A percentile compares a stretch with the other conserved stretches of the same genome.
phyloP scores from a whole-genome alignment of 2,329 filamentous ascomycete genomes.

The Neurospora crassa region DNA sequence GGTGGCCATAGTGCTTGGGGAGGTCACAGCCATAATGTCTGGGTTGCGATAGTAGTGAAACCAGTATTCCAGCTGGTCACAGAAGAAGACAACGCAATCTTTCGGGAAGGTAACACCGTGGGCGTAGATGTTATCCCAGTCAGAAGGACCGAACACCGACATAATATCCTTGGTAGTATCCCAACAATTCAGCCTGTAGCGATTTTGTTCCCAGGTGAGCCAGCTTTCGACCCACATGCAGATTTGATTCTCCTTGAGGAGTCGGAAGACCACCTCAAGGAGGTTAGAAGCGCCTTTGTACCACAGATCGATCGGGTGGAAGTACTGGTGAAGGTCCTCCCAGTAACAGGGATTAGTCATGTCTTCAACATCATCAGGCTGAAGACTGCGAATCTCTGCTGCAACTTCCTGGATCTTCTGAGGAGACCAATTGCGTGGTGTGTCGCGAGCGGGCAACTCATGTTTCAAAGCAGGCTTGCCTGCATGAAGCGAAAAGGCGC shows the following conservation, averaged over 20 bases:
- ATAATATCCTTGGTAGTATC: constrained; percentile 9
- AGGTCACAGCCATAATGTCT: neutral
- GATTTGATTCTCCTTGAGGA: constrained; percentile 12
- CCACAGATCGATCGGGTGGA: constrained; percentile 39
- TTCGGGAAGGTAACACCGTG: neutral
- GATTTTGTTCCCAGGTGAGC: constrained; percentile 22
- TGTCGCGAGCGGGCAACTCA: neutral
- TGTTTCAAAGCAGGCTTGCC: neutral
- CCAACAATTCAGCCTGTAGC: constrained; percentile 24
- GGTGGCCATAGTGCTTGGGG: neutral
- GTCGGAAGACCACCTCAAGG: constrained; percentile 28
- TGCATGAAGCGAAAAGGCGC: constrained; percentile 8
- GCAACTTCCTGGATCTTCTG: constrained; percentile 23
- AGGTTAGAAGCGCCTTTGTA: constrained; percentile 37
- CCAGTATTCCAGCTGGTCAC: constrained; percentile 6
- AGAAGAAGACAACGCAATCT: constrained; percentile 1
- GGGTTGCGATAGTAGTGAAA: neutral
- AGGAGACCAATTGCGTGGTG: neutral
- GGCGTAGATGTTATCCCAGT: neutral
- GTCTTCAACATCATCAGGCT: constrained; percentile 10
- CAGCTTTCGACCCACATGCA: constrained; percentile 30
- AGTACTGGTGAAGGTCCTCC: constrained; percentile 36
- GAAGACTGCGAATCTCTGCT: constrained; percentile 2
- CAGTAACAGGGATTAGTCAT: constrained; percentile 24
- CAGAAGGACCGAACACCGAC: neutral